Evolutionary conservation across 352 stramenopile species (phyloP), one percentile per base, ranked within the genome.

Genomic region (Peronospora tabacina): DNA sequence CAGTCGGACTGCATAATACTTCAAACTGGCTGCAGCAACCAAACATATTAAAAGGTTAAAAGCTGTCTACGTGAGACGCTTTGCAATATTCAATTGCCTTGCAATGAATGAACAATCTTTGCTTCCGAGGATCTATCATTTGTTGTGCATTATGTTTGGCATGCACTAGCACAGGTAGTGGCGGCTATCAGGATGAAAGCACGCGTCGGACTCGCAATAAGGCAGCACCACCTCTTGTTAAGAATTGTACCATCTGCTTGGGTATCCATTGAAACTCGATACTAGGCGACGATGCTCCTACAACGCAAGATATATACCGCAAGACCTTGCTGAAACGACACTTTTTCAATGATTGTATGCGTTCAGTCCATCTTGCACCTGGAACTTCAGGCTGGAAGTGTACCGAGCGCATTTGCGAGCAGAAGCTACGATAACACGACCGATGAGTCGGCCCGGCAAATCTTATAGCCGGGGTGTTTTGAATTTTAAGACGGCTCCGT

Each of bases 281-380:
- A 17, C 32, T 15, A 36, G 10, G 32, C 32, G 32, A 5, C 30
- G 8, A 5, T 12, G 12, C 32, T 1, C 12, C 2, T 36, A 38
- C 33, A 38, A n/a, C 6, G n/a, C n/a, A 22, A 5, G n/a, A 1
- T 5, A 38, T 22, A 36, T 12, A 11, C 33, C n/a, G n/a, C 33
- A 38, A 38, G 33, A n/a, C n/a, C 5, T 9, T 38, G 33, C 33
- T 38, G 33, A 38, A 38, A 38, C n/a, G 33, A 38, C 33, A n/a
- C n/a, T 38, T 38, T 38, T 20, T 17, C 13, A 38, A 20, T 19
- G n/a, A 20, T 38, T 38, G 4, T 38, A n/a, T 38, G 33, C n/a
- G 33, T 38, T 38, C 33, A 38, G 33, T 20, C 33, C 6, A 2
- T 17, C 17, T 11, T 20, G 13, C 13, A 38, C 33, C 33, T 20